These are phyloP conservation scores for Kernera saxatilis DNA, from an alignment of 345 rosid genomes.

Conservation along the genomic window DNA sequence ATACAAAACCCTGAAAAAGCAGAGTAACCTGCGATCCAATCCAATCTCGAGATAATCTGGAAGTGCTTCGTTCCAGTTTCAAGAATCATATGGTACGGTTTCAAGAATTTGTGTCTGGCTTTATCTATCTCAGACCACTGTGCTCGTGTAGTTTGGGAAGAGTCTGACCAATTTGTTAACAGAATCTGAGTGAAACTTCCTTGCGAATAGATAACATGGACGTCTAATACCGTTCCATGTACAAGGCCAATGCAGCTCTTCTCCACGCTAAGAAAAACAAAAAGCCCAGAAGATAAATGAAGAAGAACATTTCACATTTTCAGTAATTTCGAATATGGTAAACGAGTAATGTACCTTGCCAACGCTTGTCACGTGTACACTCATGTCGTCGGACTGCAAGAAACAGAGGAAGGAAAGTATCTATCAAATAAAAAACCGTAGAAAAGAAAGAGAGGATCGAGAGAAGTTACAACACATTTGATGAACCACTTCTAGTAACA, in stretches of 20 bases:
- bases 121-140: constrained; percentile 35
- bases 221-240: constrained; percentile 89
- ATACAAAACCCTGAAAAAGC: not conserved
- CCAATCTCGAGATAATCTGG: constrained; percentile 4
- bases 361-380: constrained; percentile 78
- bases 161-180: constrained; percentile 60
- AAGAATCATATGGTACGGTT: constrained; percentile 15
- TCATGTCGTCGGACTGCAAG: constrained; percentile 66
- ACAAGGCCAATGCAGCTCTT: constrained; percentile 59
- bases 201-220: constrained; percentile 90
- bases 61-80: constrained; percentile 1
- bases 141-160: constrained; percentile 64
- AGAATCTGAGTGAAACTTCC: constrained; percentile 80
- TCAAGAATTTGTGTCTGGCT: constrained; percentile 21
- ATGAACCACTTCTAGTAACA: not conserved
- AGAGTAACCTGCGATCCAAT: constrained; percentile 10
- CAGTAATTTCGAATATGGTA: not conserved
- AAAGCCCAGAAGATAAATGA: not conserved
- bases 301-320: not conserved
- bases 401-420: constrained; percentile 1
- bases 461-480: not conserved
- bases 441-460: not conserved
- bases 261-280: constrained; percentile 38
- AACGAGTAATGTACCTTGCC: constrained; percentile 40
- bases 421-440: not conserved